Evolutionary conservation across 108 stramenopile species (phyloP).

Genomic region (Nitzschia sp.): DNA sequence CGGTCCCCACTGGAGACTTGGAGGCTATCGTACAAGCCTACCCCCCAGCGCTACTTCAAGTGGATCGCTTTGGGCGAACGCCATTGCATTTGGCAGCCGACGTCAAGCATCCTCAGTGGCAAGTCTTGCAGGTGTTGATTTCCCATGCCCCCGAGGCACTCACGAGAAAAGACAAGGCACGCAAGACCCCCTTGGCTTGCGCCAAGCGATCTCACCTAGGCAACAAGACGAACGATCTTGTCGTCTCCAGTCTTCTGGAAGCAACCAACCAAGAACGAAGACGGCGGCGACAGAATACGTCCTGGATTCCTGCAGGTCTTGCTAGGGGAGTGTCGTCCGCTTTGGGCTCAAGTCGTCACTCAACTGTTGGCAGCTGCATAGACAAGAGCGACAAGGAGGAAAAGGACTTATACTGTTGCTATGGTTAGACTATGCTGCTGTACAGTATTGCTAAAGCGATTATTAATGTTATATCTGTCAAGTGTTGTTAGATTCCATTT

Average conservation of each 20-base stretch:
- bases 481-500: too few species aligned
- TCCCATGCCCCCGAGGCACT: conserved; percentile 1
- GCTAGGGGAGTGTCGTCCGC: not conserved
- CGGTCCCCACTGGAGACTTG: not conserved
- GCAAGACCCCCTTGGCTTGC: not conserved
- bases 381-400: not conserved
- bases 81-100: conserved; percentile 7
- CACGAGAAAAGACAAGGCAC: not conserved
- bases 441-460: too few species aligned
- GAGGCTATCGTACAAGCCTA: not conserved
- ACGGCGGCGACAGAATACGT: not conserved
- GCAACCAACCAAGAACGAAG: conserved; percentile 13
- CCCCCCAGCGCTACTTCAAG: not conserved
- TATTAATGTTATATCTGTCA: too few species aligned
- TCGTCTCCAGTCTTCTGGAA: not conserved
- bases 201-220: not conserved
- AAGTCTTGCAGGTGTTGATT: conserved; percentile 4
- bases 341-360: not conserved
- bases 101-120: not conserved
- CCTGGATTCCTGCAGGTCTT: not conserved
- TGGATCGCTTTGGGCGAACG: conserved; percentile 7
- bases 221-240: not conserved
- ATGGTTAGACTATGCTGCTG: too few species aligned
- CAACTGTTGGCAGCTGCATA: not conserved
- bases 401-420: conserved; percentile 3